A percentile compares a stretch with the other conserved stretches of the same genome.
Conservation (phyloP, 768 basidiomycete species). For the Clavulina sp. region DNA sequence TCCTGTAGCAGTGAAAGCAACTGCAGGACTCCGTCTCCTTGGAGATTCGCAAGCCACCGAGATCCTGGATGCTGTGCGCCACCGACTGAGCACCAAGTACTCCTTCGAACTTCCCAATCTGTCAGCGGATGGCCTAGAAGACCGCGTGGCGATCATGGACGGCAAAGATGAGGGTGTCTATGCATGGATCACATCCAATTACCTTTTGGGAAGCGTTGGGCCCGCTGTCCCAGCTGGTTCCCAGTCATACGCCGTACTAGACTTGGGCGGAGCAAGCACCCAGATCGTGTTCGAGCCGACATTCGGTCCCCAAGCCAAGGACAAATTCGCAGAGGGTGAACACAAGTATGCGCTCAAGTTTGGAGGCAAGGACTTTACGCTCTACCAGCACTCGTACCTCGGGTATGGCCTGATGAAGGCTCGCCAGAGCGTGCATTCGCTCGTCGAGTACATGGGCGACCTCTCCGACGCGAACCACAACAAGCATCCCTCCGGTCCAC, state of each 20-base stretch:
- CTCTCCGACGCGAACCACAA: slow-evolving; percentile 19
- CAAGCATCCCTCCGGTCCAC: slow-evolving; percentile 14
- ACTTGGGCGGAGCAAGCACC: slow-evolving; percentile 91
- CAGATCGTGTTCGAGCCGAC: slow-evolving; percentile 93
- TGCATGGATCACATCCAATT: slow-evolving; percentile 97
- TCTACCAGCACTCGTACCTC: slow-evolving; percentile 96
- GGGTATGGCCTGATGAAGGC: slow-evolving; percentile 93
- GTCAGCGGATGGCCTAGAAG: slow-evolving; percentile 16
- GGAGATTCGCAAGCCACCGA: slow-evolving; percentile 41
- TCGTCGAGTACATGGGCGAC: slow-evolving; percentile 75
- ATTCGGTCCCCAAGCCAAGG: slow-evolving; percentile 24
- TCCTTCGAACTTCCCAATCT: slow-evolving; percentile 46
- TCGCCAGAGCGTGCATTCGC: slow-evolving; percentile 62
- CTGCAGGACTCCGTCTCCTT: slow-evolving; percentile 67
- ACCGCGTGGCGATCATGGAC: slow-evolving; percentile 80
- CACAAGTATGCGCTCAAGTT: slow-evolving; percentile 80
- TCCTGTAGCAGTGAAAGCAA: slow-evolving; percentile 84
- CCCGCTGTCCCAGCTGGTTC: slow-evolving; percentile 29
- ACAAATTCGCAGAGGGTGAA: slow-evolving; percentile 53
- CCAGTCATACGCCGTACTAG: slow-evolving; percentile 73
- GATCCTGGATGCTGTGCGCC: slow-evolving; percentile 59
- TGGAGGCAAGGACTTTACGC: slow-evolving; percentile 45
- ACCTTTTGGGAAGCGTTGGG: slow-evolving; percentile 61
- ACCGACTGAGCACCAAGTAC: slow-evolving; percentile 37
- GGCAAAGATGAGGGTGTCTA: slow-evolving; percentile 95